Percentiles rank a stretch among this genome's conserved stretches.
These are phyloP conservation scores for Dioszegia aurantiaca DNA, from an alignment of 768 basidiomycete genomes.

Conservation along the genomic window DNA sequence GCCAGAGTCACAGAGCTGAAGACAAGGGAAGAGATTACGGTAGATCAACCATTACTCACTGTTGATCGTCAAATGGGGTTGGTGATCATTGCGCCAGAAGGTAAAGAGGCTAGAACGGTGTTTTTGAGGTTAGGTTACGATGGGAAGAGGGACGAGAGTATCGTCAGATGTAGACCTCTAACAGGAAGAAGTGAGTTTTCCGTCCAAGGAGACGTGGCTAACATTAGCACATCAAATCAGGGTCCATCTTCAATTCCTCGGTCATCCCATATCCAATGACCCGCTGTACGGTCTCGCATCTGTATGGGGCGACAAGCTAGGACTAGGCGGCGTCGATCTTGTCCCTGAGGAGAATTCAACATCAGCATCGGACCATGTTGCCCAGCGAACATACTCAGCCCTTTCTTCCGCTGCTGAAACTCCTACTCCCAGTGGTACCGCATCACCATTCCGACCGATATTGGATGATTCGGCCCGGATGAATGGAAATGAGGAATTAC, in stretches of 20 bases:
- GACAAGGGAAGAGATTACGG: constrained; percentile 70
- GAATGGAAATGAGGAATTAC: constrained; percentile 48
- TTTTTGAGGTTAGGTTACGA: constrained; percentile 84
- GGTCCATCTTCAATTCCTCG: constrained; percentile 92
- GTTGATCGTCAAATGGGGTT: constrained; percentile 95
- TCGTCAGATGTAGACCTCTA: constrained; percentile 82
- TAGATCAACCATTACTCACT: constrained; percentile 81
- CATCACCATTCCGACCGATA: neutral
- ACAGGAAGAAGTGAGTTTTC: constrained; percentile 82
- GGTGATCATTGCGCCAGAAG: constrained; percentile 91
- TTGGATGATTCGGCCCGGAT: constrained; percentile 26
- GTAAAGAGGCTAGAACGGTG: constrained; percentile 87
- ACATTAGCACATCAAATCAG: constrained; percentile 86
- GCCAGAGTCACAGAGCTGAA: neutral
- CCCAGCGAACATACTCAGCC: constrained; percentile 8
- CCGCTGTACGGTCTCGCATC: constrained; percentile 74
- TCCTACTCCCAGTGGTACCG: too few relatives aligned
- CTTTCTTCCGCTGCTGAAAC: too few relatives aligned
- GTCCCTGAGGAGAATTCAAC: constrained; percentile 58
- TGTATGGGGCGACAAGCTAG: constrained; percentile 66
- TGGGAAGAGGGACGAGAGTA: constrained; percentile 71
- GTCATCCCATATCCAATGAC: constrained; percentile 91
- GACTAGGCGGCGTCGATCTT: constrained; percentile 76
- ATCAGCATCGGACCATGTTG: constrained; percentile 44
- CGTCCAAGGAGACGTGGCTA: neutral